Percentiles rank a stretch among this genome's conserved stretches.
Evolutionary conservation across 1,284 basidiomycete genomes (phyloP).

Genomic region (Leccinum angustisporum): DNA sequence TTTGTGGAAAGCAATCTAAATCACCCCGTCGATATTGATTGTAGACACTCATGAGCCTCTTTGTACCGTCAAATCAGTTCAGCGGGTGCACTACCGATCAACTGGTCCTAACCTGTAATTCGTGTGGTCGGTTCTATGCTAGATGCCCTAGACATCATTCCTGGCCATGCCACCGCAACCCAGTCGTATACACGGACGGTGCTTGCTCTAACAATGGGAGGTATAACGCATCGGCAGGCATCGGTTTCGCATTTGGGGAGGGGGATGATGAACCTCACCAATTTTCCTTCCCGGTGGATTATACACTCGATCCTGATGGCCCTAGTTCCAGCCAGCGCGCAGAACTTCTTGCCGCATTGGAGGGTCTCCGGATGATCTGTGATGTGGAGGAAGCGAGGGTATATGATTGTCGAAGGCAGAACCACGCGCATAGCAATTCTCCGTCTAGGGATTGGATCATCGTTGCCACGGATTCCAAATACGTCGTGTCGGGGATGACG

Average conservation of each 20-base stretch:
- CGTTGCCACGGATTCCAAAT: slow-evolving; percentile 36
- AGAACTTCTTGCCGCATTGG: slow-evolving; percentile 36
- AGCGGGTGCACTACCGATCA: neutral
- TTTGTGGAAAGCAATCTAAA: neutral
- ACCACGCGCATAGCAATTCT: neutral
- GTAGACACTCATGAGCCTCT: neutral
- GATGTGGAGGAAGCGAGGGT: neutral
- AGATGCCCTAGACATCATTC: neutral
- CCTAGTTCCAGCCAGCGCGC: slow-evolving; percentile 37
- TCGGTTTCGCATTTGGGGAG: slow-evolving; percentile 12
- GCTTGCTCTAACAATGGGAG: slow-evolving; percentile 9
- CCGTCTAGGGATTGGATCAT: neutral
- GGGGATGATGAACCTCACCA: neutral
- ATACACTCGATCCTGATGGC: slow-evolving; percentile 24
- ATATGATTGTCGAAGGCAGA: neutral
- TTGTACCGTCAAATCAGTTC: neutral
- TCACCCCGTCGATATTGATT: neutral
- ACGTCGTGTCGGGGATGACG: slow-evolving; percentile 37
- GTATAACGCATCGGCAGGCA: slow-evolving; percentile 3
- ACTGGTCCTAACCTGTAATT: neutral
- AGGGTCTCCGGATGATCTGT: slow-evolving; percentile 13
- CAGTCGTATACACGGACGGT: slow-evolving; percentile 17
- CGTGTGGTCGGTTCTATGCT: neutral
- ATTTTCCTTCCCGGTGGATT: slow-evolving; percentile 24
- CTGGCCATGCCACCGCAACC: neutral